Evolutionary conservation across 805 yeast genomes (phyloP), one percentile per base, ranked within the genome.

Genomic region (Myxozyma neglecta): DNA sequence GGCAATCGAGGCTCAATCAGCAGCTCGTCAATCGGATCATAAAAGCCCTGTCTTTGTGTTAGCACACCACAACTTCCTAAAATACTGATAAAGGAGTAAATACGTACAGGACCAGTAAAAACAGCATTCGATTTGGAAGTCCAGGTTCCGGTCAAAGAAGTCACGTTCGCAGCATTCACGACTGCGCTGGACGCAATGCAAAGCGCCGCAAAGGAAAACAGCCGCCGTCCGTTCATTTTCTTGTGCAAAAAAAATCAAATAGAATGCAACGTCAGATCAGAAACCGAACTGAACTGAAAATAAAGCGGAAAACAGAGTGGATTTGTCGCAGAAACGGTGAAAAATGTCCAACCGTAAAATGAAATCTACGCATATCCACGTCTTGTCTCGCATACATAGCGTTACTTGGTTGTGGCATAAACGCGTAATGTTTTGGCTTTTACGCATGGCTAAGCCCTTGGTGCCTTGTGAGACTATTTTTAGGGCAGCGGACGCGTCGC

Each of bases 1-100:
- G 99, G 97, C 46, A 94, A 80, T 8, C 92, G 93, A 1, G 99
- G 99, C 74, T 94, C 99, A 64, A 91, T 89, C 60, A 94, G 78
- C 16, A 93, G 82, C 75, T 94, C 99, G 72, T 93, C 97, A 35
- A 91, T 88, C 1, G 99, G 99, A 74, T 94, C 98, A 73, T 84
- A 94, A 72, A 94, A 94, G 1, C 76, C 80, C 73, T 70, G 46
- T 32, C n/a, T n/a, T 2, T 36, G 36, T 29, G 14, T 32, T 24
- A 46, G 24, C n/a, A n/a, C 18, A 46, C 29, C 16, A 3, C 34
- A 46, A 13, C 36, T 45, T 13, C 14, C 13, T 11, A 29, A 42
- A 47, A n/a, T 11, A 34, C 18, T 44, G 24, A 18, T 11, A 32
- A 35, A 40, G n/a, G 7, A 9, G 20, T 16, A 14, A 35, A 39